Conservation (phyloP, 1,284 basidiomycete species). For the Takashimella tepidaria region DNA sequence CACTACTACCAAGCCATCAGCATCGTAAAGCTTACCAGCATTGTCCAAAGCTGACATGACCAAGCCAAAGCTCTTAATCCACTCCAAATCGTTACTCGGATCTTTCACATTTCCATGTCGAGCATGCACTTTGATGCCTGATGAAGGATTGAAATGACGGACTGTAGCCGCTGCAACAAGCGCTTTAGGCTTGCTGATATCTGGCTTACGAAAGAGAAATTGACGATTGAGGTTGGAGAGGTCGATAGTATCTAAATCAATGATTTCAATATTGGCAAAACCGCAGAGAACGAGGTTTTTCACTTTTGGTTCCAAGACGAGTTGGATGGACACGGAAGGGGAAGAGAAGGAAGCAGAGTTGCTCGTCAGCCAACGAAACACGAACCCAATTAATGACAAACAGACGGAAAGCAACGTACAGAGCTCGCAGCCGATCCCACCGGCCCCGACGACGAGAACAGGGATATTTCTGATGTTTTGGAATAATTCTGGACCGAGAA, state of each 20-base stretch:
- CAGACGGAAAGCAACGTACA: constrained; percentile 55
- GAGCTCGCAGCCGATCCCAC: constrained; percentile 96
- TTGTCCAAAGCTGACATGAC: constrained; percentile 97
- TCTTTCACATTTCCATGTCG: constrained; percentile 97
- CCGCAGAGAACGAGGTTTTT: constrained; percentile 94
- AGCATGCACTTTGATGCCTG: constrained; percentile 69
- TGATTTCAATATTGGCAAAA: constrained; percentile 80
- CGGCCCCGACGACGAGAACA: constrained; percentile 88
- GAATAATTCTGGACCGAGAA: constrained; percentile 67
- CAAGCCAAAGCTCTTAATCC: constrained; percentile 86
- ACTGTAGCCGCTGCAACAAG: constrained; percentile 88
- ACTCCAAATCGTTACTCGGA: constrained; percentile 77
- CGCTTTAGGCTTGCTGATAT: constrained; percentile 94
- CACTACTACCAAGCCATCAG: constrained; percentile 1
- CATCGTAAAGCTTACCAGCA: constrained; percentile 75
- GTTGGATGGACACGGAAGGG: too few relatives aligned
- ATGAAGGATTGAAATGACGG: constrained; percentile 75
- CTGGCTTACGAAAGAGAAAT: constrained; percentile 95
- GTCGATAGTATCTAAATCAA: constrained; percentile 98
- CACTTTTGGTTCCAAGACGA: too few relatives aligned
- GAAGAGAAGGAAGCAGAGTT: too few relatives aligned
- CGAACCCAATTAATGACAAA: background rate
- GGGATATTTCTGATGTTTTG: constrained; percentile 54
- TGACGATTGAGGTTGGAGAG: constrained; percentile 96
- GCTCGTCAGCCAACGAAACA: background rate